Conservation (phyloP, 441 rosid genomes). For the Erysimum pusillum region DNA sequence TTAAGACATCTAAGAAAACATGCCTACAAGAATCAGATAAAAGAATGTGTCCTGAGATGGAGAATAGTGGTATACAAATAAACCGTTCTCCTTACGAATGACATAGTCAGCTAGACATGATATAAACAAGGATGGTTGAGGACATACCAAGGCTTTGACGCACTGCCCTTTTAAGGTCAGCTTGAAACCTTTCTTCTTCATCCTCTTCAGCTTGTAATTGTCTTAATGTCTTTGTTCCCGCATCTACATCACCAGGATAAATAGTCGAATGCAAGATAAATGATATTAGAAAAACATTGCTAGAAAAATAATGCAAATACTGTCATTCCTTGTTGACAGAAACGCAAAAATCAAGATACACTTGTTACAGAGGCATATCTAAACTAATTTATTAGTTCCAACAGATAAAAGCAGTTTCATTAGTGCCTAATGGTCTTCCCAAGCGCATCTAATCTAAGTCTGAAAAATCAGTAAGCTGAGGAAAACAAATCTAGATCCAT, state of each 20-base stretch:
- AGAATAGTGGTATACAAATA: neutral
- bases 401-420: neutral
- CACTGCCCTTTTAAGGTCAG: conserved; percentile 87
- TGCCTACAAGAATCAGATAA: neutral
- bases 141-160: conserved; percentile 89
- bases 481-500: conserved; percentile 14
- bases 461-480: conserved; percentile 6
- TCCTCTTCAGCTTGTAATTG: conserved; percentile 85
- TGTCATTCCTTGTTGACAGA: neutral
- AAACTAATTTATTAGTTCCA: neutral
- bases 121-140: conserved; percentile 29
- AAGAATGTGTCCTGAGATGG: conserved; percentile 10
- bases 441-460: conserved; percentile 13
- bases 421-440: conserved; percentile 6
- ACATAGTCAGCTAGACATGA: conserved; percentile 23
- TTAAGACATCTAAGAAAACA: conserved; percentile 18
- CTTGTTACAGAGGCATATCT: neutral
- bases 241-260: conserved; percentile 52
- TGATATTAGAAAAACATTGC: neutral
- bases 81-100: conserved; percentile 4
- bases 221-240: conserved; percentile 71
- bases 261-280: neutral
- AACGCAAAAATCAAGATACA: conserved; percentile 14
- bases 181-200: conserved; percentile 93
- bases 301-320: neutral